A percentile compares a stretch with the other conserved stretches of the same genome.
phyloP scores from a whole-genome alignment of 495 filamentous ascomycete genomes.

The Hypoxylon perforatum region DNA sequence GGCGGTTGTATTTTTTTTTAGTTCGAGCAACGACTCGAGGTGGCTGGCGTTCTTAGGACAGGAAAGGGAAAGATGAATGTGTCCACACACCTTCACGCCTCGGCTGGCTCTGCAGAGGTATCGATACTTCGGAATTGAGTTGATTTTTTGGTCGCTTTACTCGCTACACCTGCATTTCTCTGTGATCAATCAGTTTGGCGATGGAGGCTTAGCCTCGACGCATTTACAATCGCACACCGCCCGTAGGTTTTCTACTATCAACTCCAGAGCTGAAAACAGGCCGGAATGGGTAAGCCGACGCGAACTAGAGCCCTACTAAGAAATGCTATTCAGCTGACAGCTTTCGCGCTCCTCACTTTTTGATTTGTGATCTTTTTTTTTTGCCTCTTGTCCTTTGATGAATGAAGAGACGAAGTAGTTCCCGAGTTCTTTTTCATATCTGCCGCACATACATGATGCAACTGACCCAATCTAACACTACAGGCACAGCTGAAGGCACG shows the following conservation, averaged over 20 bases:
- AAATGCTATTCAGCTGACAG: conserved; percentile 25
- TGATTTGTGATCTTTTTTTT: neutral
- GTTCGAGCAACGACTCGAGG: neutral
- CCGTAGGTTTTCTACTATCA: neutral
- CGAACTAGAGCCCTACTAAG: conserved; percentile 15
- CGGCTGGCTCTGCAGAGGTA: conserved; percentile 17
- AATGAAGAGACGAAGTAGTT: neutral
- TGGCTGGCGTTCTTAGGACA: conserved; percentile 26
- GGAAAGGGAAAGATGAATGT: conserved; percentile 24
- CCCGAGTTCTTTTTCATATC: neutral
- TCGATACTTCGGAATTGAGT: conserved; percentile 3
- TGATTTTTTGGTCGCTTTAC: conserved; percentile 1
- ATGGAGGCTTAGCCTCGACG: neutral
- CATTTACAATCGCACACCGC: conserved; percentile 9
- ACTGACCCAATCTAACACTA: neutral
- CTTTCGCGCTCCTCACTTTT: neutral
- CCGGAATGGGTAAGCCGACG: conserved; percentile 31
- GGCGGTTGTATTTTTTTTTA: conserved; percentile 8
- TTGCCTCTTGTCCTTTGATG: neutral
- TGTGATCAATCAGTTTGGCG: neutral
- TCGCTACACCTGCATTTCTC: neutral
- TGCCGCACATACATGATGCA: too few species aligned
- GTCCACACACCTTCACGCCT: conserved; percentile 13
- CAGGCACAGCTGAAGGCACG: conserved; percentile 18
- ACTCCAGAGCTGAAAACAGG: conserved; percentile 31